These are phyloP conservation scores for Rhizopogon roseolus DNA, from an alignment of 768 basidiomycete species.

Conservation along the genomic window DNA sequence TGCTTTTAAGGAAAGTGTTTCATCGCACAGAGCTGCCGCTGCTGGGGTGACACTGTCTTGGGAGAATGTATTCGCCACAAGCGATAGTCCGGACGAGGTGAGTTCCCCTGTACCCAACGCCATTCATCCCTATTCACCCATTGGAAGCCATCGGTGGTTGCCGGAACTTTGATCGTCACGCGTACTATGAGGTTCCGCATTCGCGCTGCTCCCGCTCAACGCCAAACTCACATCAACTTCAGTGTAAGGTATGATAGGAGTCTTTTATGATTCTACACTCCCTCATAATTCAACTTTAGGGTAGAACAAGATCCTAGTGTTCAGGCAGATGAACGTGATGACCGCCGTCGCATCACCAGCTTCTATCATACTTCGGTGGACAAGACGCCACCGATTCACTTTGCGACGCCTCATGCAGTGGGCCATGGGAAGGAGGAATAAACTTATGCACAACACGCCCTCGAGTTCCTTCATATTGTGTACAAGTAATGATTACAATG, in stretches of 20 bases:
- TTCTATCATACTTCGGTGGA: conserved; percentile 30
- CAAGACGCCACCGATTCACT: conserved; percentile 28
- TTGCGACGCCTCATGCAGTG: conserved; percentile 13
- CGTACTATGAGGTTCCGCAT: conserved; percentile 36
- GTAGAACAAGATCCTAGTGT: conserved; percentile 18
- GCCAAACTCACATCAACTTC: conserved; percentile 27
- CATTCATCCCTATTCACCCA: neutral
- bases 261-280: neutral
- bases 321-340: conserved; percentile 12
- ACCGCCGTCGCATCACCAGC: conserved; percentile 26
- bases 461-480: neutral
- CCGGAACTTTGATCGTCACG: conserved; percentile 35
- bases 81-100: conserved; percentile 16
- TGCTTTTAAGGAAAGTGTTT: conserved; percentile 23
- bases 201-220: conserved; percentile 34
- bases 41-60: conserved; percentile 26
- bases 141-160: conserved; percentile 28
- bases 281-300: conserved; percentile 9
- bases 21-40: conserved; percentile 12
- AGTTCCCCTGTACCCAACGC: neutral
- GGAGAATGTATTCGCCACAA: conserved; percentile 29
- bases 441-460: neutral
- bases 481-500: neutral
- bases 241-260: conserved; percentile 32
- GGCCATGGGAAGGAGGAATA: neutral